Evolutionary conservation across 2,329 filamentous ascomycete genomes (phyloP).

Genomic region (Colletotrichum tabaci): DNA sequence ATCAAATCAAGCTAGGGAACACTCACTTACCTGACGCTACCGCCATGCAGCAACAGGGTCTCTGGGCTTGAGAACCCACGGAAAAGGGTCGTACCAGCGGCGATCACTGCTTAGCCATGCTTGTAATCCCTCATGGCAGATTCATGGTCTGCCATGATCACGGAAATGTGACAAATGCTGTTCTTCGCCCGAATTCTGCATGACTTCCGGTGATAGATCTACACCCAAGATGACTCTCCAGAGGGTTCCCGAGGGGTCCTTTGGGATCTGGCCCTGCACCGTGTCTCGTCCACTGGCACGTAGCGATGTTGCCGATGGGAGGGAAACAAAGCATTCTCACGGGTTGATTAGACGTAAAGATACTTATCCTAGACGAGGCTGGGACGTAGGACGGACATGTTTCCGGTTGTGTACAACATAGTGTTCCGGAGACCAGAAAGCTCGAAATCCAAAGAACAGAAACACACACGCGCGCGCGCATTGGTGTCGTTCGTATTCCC

Average conservation of each 20-base stretch:
- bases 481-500: neutral
- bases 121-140: neutral
- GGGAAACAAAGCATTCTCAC: neutral
- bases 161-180: neutral
- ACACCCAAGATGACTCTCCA: neutral
- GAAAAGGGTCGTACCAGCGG: constrained; percentile 1
- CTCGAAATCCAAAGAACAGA: neutral
- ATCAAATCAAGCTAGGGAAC: neutral
- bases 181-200: neutral
- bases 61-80: constrained; percentile 29
- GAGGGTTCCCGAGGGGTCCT: neutral
- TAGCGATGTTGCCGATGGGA: neutral
- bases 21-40: constrained; percentile 13
- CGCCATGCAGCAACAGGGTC: constrained; percentile 21
- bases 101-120: neutral
- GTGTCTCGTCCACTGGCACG: neutral
- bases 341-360: neutral
- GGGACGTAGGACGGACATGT: constrained; percentile 7
- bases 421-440: neutral
- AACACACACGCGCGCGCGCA: too few species aligned
- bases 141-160: neutral
- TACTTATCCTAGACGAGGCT: neutral
- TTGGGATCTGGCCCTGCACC: too few species aligned
- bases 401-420: constrained; percentile 9
- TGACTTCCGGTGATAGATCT: neutral